Conservation (phyloP, 2,329 filamentous ascomycete species). For the Massarina eburnea region DNA sequence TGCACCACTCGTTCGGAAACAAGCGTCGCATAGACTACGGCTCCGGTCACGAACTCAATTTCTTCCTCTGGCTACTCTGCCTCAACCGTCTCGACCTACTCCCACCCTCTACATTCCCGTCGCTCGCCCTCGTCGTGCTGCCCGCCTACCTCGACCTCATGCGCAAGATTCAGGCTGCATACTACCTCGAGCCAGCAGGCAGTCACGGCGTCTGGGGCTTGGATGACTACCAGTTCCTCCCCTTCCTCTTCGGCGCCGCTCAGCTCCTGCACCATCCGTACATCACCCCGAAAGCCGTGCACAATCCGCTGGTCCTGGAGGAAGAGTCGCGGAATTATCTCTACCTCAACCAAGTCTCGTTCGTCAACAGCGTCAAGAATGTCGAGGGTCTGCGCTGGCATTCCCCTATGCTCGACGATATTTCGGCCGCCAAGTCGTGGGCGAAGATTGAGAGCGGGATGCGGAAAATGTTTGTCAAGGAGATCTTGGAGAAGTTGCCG, state of each 20-base stretch:
- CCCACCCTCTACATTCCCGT: conserved; percentile 65
- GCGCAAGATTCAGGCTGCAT: conserved; percentile 84
- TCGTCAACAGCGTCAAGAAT: conserved; percentile 95
- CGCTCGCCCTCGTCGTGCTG: conserved; percentile 77
- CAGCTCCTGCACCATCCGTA: conserved; percentile 67
- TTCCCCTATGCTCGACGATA: conserved; percentile 97
- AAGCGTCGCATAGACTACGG: conserved; percentile 84
- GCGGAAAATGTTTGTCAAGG: conserved; percentile 93
- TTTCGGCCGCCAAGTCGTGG: conserved; percentile 88
- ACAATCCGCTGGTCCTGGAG: conserved; percentile 84
- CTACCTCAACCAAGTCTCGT: conserved; percentile 89
- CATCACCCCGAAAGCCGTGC: conserved; percentile 63
- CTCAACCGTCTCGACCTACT: conserved; percentile 77
- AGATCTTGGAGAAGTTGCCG: conserved; percentile 89
- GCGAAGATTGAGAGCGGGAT: conserved; percentile 91
- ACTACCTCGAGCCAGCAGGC: conserved; percentile 84
- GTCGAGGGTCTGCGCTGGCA: conserved; percentile 95
- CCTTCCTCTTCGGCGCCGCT: conserved; percentile 53
- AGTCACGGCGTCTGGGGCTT: conserved; percentile 57
- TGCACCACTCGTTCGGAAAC: conserved; percentile 84
- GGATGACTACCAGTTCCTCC: conserved; percentile 57
- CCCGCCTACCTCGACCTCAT: conserved; percentile 81
- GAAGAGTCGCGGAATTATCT: conserved; percentile 82
- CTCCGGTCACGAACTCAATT: conserved; percentile 96
- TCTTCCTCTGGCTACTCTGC: conserved; percentile 94